These are phyloP conservation scores for Tulasnella sp. DNA, from an alignment of 768 basidiomycete genomes.

Conservation along the genomic window DNA sequence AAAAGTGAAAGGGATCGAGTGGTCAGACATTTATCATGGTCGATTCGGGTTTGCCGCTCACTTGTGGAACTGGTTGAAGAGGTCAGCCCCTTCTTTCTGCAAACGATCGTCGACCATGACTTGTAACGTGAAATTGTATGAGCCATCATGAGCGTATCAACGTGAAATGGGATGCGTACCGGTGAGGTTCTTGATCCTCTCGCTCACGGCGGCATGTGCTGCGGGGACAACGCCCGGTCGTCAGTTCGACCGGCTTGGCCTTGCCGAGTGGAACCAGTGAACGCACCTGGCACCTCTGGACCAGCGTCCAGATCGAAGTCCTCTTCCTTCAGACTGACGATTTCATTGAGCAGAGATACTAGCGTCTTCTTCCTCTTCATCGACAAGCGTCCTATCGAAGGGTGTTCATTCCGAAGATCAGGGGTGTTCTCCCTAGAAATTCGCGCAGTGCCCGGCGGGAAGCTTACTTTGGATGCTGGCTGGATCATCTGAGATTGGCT, in stretches of 20 bases:
- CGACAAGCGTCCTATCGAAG: slow-evolving; percentile 14
- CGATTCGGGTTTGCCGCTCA: slow-evolving; percentile 34
- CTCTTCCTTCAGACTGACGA: slow-evolving; percentile 25
- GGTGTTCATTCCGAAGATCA: not conserved
- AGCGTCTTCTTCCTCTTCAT: slow-evolving; percentile 28
- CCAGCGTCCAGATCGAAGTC: slow-evolving; percentile 14
- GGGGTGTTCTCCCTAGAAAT: not conserved
- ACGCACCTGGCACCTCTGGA: slow-evolving; percentile 1
- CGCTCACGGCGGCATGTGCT: slow-evolving; percentile 5
- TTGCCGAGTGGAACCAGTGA: not conserved
- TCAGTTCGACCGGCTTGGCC: not conserved
- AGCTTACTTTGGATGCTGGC: not conserved
- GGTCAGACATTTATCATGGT: not conserved
- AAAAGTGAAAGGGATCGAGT: not conserved
- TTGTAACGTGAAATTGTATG: not conserved
- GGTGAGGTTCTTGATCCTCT: slow-evolving; percentile 12
- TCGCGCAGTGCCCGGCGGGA: not conserved
- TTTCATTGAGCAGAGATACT: slow-evolving; percentile 29
- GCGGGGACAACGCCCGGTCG: not conserved
- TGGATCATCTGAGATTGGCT: slow-evolving; percentile 8
- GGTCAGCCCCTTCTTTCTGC: slow-evolving; percentile 63
- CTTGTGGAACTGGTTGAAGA: slow-evolving; percentile 63
- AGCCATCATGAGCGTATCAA: not conserved
- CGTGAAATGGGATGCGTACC: not conserved
- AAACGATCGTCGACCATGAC: slow-evolving; percentile 57